These are phyloP conservation scores for Fusarium xylarioides DNA, from an alignment of 2,329 filamentous ascomycete species.

Conservation along the genomic window DNA sequence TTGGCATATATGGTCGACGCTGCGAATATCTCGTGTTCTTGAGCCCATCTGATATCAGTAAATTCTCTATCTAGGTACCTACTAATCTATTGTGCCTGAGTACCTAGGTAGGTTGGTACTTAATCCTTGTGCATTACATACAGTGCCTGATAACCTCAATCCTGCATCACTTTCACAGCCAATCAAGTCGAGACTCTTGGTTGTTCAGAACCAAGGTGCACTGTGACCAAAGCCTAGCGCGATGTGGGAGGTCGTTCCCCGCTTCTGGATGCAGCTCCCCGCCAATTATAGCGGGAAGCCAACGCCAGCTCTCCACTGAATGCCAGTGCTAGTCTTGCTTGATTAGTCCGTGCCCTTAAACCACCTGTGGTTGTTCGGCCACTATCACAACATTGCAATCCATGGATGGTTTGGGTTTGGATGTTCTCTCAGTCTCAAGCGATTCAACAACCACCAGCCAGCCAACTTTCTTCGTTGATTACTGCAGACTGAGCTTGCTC, in stretches of 20 bases:
- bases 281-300: conserved; percentile 22
- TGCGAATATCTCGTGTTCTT: neutral
- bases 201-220: conserved; percentile 1
- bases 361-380: conserved; percentile 30
- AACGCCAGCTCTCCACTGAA: conserved; percentile 36
- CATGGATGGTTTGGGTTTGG: conserved; percentile 2
- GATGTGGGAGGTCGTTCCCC: conserved; percentile 28
- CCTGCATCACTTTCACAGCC: neutral
- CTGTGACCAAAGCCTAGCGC: conserved; percentile 25
- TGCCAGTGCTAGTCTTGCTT: conserved; percentile 7
- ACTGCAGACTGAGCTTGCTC: neutral
- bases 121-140: neutral
- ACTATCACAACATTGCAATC: conserved; percentile 36
- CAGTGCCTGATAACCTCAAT: neutral
- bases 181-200: neutral
- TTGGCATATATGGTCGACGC: neutral
- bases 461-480: conserved; percentile 12
- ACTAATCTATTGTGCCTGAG: neutral
- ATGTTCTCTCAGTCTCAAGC: conserved; percentile 14
- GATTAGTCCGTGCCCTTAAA: conserved; percentile 28
- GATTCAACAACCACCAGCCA: conserved; percentile 15
- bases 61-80: neutral
- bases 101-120: neutral
- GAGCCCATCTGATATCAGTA: neutral
- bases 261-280: conserved; percentile 20